Evolutionary conservation across 1,284 basidiomycete genomes (phyloP), one percentile per base, ranked within the genome.

Genomic region (Chalciporus sp.): DNA sequence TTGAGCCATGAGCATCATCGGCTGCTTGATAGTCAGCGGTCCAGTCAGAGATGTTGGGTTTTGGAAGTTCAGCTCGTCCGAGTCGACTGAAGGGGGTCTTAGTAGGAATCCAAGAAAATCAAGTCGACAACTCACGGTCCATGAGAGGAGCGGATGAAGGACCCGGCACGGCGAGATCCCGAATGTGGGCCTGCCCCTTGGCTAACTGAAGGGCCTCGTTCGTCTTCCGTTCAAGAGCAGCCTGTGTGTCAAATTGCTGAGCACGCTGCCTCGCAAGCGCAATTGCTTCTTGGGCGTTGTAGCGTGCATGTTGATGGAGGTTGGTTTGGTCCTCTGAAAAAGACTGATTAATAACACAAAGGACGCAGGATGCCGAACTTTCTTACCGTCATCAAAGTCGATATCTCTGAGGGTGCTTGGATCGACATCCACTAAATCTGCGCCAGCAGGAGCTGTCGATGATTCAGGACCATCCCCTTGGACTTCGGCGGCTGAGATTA

Each of bases 21-120:
- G 97, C 70, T 99, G 97, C 29, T 85, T 84, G 61, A 97, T 89
- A 4, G 88, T 91, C 66, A 96, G 76, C 31, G 89, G 86, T 35
- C 94, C 94, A 52, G 83, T 90, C 64, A 97, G 78, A n/a, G 94
- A 93, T 3, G 94, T 93, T 2, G 97, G 97, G 69, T 99, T 99
- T 75, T 98, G 94, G 86, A 99, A 99, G 75, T 99, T 98, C 52
- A 99, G 85, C 70, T 99, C 96, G 67, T 99, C 96, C 39, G 91
- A 92, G 70, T 96, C 94, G 63, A 95, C 92, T 94, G 62, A 5
- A 44, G 43, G 27, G 7, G 52, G 16, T 56, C 35, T 58, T 29
- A 58, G 39, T 6, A 51, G 14, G 14, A 29, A 46, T 8, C 28
- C 41, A 28, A 12, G 27, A 27, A 50, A 20, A 56, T 44, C 35